These are phyloP conservation scores for Fusarium bulbicola DNA, from an alignment of 2,329 filamentous ascomycete species.

Conservation along the genomic window DNA sequence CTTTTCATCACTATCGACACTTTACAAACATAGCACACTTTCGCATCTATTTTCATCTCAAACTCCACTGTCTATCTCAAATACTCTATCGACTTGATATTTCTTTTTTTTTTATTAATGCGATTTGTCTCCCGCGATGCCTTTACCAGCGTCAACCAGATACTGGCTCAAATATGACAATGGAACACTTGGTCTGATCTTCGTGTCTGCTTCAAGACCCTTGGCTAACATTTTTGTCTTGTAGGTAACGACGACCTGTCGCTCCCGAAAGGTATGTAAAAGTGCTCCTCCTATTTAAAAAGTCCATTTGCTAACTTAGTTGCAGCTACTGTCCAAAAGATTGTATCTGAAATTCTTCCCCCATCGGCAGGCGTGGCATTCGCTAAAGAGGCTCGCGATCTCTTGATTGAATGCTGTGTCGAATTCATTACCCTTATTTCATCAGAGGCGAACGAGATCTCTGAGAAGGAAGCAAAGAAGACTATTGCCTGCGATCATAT, in stretches of 20 bases:
- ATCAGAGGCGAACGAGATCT: conserved; percentile 99
- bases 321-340: conserved; percentile 77
- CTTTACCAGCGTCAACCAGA: conserved; percentile 34
- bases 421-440: conserved; percentile 99
- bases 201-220: neutral
- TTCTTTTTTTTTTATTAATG: neutral
- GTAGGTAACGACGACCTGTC: conserved; percentile 71
- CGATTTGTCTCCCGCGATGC: conserved; percentile 21
- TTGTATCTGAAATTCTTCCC: conserved; percentile 92
- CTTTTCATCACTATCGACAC: conserved; percentile 7
- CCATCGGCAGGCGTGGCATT: conserved; percentile 81
- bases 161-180: conserved; percentile 43
- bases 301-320: conserved; percentile 39
- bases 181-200: conserved; percentile 29
- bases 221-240: conserved; percentile 45
- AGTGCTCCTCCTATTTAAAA: neutral
- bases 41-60: conserved; percentile 20
- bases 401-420: conserved; percentile 98
- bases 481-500: conserved; percentile 99
- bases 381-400: conserved; percentile 92
- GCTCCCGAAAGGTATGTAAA: conserved; percentile 67
- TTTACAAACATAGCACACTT: neutral
- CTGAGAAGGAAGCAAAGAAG: conserved; percentile 98
- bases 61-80: neutral
- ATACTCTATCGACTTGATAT: neutral